phyloP scores from a whole-genome alignment of 73 alveolate genomes.

The Tetrahymena elliotti region DNA sequence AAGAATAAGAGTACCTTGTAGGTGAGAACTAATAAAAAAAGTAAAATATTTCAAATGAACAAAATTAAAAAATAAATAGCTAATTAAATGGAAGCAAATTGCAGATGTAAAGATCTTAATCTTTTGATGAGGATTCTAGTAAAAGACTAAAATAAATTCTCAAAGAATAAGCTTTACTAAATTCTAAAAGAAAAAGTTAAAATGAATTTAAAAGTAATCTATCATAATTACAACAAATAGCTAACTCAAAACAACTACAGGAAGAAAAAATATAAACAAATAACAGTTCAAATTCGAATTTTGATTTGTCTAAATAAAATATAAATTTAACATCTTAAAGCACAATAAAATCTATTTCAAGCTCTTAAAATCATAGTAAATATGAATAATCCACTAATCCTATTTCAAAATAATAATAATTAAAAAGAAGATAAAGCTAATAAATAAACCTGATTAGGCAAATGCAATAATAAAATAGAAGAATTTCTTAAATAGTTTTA shows the following conservation, averaged over 20 bases:
- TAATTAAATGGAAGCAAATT: too few species aligned
- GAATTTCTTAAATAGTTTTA: not conserved
- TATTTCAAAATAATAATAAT: too few species aligned
- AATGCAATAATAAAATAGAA: not conserved
- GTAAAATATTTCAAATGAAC: too few species aligned
- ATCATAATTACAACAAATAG: not conserved
- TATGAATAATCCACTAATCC: not conserved
- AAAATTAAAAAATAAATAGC: too few species aligned
- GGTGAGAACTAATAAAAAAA: too few species aligned
- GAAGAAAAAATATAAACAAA: not conserved
- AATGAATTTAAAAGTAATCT: not conserved
- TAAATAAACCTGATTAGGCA: not conserved
- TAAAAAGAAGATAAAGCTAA: not conserved
- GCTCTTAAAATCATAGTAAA: not conserved
- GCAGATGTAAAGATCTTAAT: not conserved
- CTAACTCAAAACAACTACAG: too few species aligned
- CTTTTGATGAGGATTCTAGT: not conserved
- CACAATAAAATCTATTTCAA: not conserved
- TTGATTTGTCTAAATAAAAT: not conserved
- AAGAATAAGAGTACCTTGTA: too few species aligned
- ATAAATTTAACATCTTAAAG: not conserved
- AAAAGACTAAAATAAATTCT: not conserved
- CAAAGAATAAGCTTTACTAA: too few species aligned
- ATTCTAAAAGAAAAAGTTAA: not conserved
- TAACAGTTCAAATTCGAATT: not conserved